phyloP scores from a whole-genome alignment of 257 asterid species.

The Lithospermum erythrorhizon region DNA sequence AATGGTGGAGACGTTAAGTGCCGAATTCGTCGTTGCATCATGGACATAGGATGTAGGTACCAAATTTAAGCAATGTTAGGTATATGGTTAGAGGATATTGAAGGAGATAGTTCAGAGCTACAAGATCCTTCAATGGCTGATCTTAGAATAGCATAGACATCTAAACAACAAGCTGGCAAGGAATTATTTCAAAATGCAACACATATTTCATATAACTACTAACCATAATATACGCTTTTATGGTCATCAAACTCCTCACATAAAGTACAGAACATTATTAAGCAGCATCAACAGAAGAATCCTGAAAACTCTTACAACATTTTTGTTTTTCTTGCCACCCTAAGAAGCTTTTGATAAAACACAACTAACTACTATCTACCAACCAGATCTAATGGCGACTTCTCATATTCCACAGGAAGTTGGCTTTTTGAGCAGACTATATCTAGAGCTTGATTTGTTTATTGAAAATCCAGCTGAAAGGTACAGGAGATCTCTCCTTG shows the following conservation, averaged over 20 bases:
- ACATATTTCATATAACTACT: neutral
- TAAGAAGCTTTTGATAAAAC: neutral
- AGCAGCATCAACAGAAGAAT: neutral
- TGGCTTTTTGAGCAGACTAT: neutral
- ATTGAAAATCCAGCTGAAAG: constrained; percentile 60
- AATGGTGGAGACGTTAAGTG: no score
- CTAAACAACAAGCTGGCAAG: no score
- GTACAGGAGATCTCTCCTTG: constrained; percentile 29
- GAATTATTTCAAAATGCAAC: no score
- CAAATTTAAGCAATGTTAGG: no score
- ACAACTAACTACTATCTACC: neutral
- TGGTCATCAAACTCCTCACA: neutral
- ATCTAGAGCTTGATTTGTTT: constrained; percentile 32
- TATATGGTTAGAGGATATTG: no score
- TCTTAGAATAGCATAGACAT: no score
- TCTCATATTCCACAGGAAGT: neutral
- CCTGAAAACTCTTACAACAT: neutral
- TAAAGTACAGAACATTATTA: neutral
- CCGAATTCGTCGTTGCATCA: no score
- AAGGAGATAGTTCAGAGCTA: no score
- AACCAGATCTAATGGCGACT: neutral
- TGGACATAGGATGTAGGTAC: no score
- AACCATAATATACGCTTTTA: neutral
- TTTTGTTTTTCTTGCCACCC: neutral
- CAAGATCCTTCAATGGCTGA: no score